Conservation (phyloP, 768 basidiomycete genomes). For the Mycena vulgaris region DNA sequence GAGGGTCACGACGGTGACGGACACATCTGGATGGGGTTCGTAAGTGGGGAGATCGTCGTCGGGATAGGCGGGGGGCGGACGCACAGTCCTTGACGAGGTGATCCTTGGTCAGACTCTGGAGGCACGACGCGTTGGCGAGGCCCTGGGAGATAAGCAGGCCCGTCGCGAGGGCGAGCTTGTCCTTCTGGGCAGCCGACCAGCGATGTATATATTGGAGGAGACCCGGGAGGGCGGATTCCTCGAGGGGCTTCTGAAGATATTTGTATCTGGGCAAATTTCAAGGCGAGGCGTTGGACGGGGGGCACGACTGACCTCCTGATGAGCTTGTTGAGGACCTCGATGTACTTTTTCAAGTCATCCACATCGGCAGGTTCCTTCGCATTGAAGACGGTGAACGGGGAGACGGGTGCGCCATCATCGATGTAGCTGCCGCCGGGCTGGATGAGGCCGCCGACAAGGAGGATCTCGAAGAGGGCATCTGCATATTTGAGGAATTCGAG, state of each 20-base stretch:
- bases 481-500: conserved; percentile 98
- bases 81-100: conserved; percentile 96
- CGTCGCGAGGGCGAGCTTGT: conserved; percentile 86
- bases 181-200: conserved; percentile 83
- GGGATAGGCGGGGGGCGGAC: conserved; percentile 25
- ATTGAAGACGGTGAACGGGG: conserved; percentile 91
- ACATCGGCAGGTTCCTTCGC: conserved; percentile 84
- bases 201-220: conserved; percentile 92
- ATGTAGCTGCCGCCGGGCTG: conserved; percentile 95
- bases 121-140: conserved; percentile 81
- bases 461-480: conserved; percentile 95
- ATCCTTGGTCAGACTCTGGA: conserved; percentile 90
- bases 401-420: conserved; percentile 88
- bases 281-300: neutral
- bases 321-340: conserved; percentile 96
- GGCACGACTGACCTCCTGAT: conserved; percentile 81
- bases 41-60: conserved; percentile 8
- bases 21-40: conserved; percentile 70
- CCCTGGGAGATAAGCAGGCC: conserved; percentile 91
- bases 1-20: conserved; percentile 80
- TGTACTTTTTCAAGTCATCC: conserved; percentile 92
- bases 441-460: conserved; percentile 95
- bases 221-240: conserved; percentile 84
- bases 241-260: conserved; percentile 98
- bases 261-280: conserved; percentile 80